These are phyloP conservation scores for Pogostemon cablin DNA, from an alignment of 257 asterid genomes.

Conservation along the genomic window DNA sequence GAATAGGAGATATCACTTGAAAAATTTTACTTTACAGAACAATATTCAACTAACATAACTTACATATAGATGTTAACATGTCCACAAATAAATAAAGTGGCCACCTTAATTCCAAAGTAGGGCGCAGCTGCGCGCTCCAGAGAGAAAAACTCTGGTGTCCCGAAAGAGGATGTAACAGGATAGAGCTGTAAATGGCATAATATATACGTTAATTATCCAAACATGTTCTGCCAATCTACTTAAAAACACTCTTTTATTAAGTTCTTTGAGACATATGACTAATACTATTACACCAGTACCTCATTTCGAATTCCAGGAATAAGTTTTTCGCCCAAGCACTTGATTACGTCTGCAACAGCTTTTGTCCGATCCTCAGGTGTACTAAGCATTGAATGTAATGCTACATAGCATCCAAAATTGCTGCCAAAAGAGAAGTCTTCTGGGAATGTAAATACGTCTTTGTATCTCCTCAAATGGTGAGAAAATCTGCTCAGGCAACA, in stretches of 20 bases:
- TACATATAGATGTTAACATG: background rate
- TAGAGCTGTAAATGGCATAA: slow-evolving; percentile 55
- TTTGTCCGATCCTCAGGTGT: slow-evolving; percentile 61
- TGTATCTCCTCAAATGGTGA: slow-evolving; percentile 53
- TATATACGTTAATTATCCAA: slow-evolving; percentile 4
- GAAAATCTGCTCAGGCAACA: slow-evolving; percentile 58
- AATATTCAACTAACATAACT: slow-evolving; percentile 8
- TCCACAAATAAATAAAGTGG: background rate
- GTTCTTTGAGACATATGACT: background rate
- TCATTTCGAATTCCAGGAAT: slow-evolving; percentile 94
- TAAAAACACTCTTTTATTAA: background rate
- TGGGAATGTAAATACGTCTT: slow-evolving; percentile 66
- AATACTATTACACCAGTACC: slow-evolving; percentile 44
- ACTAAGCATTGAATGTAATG: slow-evolving; percentile 55
- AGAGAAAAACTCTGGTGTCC: slow-evolving; percentile 60
- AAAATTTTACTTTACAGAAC: slow-evolving; percentile 1
- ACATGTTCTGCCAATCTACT: slow-evolving; percentile 4
- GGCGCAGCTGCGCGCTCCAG: slow-evolving; percentile 97
- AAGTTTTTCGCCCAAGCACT: slow-evolving; percentile 67
- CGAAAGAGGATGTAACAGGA: slow-evolving; percentile 75
- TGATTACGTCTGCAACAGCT: slow-evolving; percentile 70
- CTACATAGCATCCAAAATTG: slow-evolving; percentile 55
- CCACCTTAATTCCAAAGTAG: slow-evolving; percentile 88
- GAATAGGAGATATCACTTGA: background rate
- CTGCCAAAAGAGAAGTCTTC: slow-evolving; percentile 41